Percentiles rank a stretch among this genome's conserved stretches.
phyloP scores from a whole-genome alignment of 2,329 filamentous ascomycete genomes.

The Ambrosiella beaveri region DNA sequence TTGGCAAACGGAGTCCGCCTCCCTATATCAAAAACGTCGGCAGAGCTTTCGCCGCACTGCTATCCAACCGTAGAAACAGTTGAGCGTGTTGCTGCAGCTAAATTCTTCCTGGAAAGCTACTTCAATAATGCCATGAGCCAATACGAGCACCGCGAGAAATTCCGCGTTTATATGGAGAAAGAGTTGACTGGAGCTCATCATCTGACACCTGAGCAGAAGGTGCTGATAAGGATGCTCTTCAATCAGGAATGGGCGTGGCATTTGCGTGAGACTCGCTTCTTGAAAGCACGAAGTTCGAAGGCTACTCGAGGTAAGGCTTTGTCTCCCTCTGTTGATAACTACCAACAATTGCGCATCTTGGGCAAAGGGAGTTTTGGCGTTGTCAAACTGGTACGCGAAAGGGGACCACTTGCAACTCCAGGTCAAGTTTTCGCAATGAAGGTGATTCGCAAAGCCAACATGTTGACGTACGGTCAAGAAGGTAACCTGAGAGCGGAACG shows the following conservation, averaged over 20 bases:
- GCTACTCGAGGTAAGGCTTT: conserved; percentile 18
- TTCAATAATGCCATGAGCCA: conserved; percentile 53
- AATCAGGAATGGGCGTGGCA: conserved; percentile 52
- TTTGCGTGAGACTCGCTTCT: conserved; percentile 52
- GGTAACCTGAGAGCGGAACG: conserved; percentile 80
- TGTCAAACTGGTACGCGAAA: conserved; percentile 65
- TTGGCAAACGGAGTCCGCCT: not conserved
- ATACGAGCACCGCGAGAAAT: conserved; percentile 20
- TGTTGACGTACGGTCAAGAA: conserved; percentile 82
- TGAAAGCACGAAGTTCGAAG: conserved; percentile 42
- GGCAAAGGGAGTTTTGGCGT: conserved; percentile 93
- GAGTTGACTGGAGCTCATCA: conserved; percentile 39
- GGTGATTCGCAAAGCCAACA: conserved; percentile 82
- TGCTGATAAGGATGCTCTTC: conserved; percentile 40
- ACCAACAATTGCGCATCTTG: conserved; percentile 64
- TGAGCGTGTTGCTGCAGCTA: conserved; percentile 63
- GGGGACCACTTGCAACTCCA: conserved; percentile 17
- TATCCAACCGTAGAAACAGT: conserved; percentile 37
- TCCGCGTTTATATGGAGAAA: conserved; percentile 22
- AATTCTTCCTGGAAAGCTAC: conserved; percentile 71
- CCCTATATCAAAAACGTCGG: not conserved
- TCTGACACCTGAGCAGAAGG: conserved; percentile 37
- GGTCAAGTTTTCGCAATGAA: conserved; percentile 82
- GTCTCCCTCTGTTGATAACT: conserved; percentile 28
- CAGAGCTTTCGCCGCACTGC: not conserved